Conservation (phyloP, 2,329 filamentous ascomycete genomes). For the Grosmannia huntii region DNA sequence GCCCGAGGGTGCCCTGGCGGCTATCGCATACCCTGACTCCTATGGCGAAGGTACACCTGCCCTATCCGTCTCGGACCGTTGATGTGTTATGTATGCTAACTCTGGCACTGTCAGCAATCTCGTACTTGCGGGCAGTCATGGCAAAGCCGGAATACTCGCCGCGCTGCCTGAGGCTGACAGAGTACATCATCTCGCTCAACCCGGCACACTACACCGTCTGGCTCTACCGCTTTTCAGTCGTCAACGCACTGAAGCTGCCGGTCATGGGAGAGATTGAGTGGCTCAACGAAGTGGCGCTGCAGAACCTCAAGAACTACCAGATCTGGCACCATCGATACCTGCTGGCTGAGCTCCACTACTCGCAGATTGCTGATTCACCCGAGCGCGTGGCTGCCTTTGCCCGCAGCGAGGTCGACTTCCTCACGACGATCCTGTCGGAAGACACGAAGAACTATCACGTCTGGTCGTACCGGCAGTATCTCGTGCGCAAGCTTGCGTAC, state of each 20-base stretch:
- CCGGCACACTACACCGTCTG: constrained; percentile 97
- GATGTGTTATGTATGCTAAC: not conserved
- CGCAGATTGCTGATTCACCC: constrained; percentile 46
- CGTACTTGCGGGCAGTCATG: constrained; percentile 91
- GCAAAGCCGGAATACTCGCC: constrained; percentile 70
- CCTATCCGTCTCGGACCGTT: not conserved
- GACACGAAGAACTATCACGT: constrained; percentile 98
- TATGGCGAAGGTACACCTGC: constrained; percentile 58
- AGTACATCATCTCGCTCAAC: constrained; percentile 84
- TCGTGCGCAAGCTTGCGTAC: constrained; percentile 52
- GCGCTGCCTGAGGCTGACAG: constrained; percentile 68
- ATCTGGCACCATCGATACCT: constrained; percentile 75
- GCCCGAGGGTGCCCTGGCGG: constrained; percentile 72
- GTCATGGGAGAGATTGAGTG: constrained; percentile 65
- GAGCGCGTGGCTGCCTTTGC: constrained; percentile 45
- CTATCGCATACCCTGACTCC: constrained; percentile 79
- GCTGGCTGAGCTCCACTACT: constrained; percentile 45
- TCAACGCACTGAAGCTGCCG: constrained; percentile 53
- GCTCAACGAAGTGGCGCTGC: constrained; percentile 72
- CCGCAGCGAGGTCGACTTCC: constrained; percentile 59
- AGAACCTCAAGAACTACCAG: constrained; percentile 95
- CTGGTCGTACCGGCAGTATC: constrained; percentile 81
- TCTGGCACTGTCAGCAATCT: constrained; percentile 47
- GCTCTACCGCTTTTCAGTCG: constrained; percentile 78
- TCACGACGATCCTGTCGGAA: constrained; percentile 65